phyloP scores from a whole-genome alignment of 371 early-diverging fungal species.

The Mortierella sp. region DNA sequence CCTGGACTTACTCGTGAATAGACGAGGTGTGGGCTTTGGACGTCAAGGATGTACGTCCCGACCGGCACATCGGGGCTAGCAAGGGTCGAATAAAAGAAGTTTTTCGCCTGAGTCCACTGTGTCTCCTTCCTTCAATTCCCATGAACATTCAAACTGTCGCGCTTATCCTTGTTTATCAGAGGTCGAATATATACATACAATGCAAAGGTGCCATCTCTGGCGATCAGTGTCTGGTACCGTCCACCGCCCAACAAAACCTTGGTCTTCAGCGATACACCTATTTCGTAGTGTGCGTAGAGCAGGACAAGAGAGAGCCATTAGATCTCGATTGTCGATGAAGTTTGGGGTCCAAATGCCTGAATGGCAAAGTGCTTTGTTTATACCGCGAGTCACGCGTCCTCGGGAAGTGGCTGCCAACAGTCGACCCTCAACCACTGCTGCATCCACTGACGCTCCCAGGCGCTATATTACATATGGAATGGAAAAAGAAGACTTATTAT shows the following conservation, averaged over 20 bases:
- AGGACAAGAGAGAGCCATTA: background rate
- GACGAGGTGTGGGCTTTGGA: conserved; percentile 21
- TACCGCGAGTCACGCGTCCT: conserved; percentile 27
- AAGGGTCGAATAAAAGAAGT: background rate
- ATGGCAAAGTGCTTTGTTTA: background rate
- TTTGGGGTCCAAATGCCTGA: background rate
- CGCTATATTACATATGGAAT: background rate
- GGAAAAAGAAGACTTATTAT: background rate
- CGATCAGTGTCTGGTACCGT: conserved; percentile 11
- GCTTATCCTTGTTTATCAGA: too few species aligned
- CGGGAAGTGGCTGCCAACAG: conserved; percentile 25
- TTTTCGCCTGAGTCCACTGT: too few species aligned
- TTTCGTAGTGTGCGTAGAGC: background rate
- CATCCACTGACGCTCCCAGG: conserved; percentile 3
- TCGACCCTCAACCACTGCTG: conserved; percentile 22
- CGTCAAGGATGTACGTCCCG: conserved; percentile 34
- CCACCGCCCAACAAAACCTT: conserved; percentile 26
- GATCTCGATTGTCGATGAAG: background rate
- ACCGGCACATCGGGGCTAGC: conserved; percentile 30
- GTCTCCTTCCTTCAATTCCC: too few species aligned
- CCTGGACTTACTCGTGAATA: conserved; percentile 41
- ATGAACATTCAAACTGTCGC: too few species aligned
- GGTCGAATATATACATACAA: conserved; percentile 11
- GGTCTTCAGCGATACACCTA: conserved; percentile 39
- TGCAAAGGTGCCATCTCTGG: conserved; percentile 24